Base-by-base conservation (phyloP, 768 basidiomycete genomes). In the Mycena kentingensis region DNA sequence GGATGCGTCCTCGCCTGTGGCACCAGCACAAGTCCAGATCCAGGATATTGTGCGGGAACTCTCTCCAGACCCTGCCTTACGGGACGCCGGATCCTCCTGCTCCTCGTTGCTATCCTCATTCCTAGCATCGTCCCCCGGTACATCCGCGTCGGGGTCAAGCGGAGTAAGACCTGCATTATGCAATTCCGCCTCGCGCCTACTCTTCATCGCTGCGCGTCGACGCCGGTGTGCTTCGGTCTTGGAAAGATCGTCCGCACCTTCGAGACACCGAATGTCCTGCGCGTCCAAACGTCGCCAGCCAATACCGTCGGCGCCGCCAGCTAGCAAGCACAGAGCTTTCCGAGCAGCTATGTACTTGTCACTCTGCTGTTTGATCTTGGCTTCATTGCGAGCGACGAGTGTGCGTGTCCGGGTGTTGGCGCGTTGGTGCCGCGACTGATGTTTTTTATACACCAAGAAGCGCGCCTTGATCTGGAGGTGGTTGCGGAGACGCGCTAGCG, bases 261-360 rank as follows among this genome's bases (percentile, higher is more conserved):
- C 39, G 46, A 47, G 47, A 24, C 46, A 54, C n/a, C 52, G 37
- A 21, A 47, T 42, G 22, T 54, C 46, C 19, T 26, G 24, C 16
- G 32, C 36, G 6, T 29, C 10, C 4, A 50, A 25, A 13, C 16
- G n/a, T 34, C 11, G 35, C 36, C 24, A 31, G 25, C 28, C 41
- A 6, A 45, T 32, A 29, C 11, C 5, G 11, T 6, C 12, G 15
- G 7, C 16, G 46, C 12, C 27, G 5, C 52, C 52, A 16, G 15
- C 21, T 15, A 35, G 27, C 4, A 59, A 42, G 15, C 24, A 5
- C 2, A 34, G 25, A 10, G 61, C 60, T 7, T 19, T n/a, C 38
- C 51, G 46, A 5, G 59, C 60, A 5, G 15, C 35, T 4, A 38
- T 39, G 31, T 54, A 62, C 24, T 47, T 60, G 22, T 55, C 49